Percentiles rank a stretch among this genome's conserved stretches.
phyloP scores from a whole-genome alignment of 1,284 basidiomycete genomes.

The Cryptococcus jaspeensis region DNA sequence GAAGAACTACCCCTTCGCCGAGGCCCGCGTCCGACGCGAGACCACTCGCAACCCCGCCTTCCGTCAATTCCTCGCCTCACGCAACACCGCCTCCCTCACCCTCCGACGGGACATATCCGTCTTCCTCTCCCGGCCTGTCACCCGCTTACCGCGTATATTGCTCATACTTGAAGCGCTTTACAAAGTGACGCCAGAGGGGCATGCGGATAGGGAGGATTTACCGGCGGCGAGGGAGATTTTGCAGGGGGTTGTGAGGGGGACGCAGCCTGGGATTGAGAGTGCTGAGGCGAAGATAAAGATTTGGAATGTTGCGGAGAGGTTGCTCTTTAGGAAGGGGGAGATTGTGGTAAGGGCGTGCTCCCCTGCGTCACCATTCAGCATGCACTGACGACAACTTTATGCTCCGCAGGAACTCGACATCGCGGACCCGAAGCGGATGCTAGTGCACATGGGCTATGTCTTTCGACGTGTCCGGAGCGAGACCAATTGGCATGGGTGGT shows the following conservation, averaged over 20 bases:
- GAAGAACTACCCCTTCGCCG: constrained; percentile 72
- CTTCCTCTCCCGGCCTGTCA: constrained; percentile 76
- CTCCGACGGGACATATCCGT: constrained; percentile 70
- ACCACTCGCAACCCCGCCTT: constrained; percentile 65
- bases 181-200: constrained; percentile 58
- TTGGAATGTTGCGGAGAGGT: constrained; percentile 69
- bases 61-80: constrained; percentile 63
- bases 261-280: constrained; percentile 69
- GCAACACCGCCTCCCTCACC: constrained; percentile 64
- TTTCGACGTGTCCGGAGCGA: constrained; percentile 37
- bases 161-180: constrained; percentile 68
- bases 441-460: constrained; percentile 61
- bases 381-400: neutral
- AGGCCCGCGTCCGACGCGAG: constrained; percentile 71
- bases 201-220: constrained; percentile 45
- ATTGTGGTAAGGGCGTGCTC: constrained; percentile 60
- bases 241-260: constrained; percentile 24
- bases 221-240: constrained; percentile 29
- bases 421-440: constrained; percentile 64
- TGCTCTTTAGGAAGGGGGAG: constrained; percentile 70
- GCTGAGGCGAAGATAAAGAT: constrained; percentile 80
- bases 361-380: neutral
- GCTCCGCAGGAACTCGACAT: neutral
- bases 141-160: constrained; percentile 71
- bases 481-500: constrained; percentile 45